These are phyloP conservation scores for Malbranchea cinnamomea DNA, from an alignment of 2,329 filamentous ascomycete genomes.

Conservation along the genomic window DNA sequence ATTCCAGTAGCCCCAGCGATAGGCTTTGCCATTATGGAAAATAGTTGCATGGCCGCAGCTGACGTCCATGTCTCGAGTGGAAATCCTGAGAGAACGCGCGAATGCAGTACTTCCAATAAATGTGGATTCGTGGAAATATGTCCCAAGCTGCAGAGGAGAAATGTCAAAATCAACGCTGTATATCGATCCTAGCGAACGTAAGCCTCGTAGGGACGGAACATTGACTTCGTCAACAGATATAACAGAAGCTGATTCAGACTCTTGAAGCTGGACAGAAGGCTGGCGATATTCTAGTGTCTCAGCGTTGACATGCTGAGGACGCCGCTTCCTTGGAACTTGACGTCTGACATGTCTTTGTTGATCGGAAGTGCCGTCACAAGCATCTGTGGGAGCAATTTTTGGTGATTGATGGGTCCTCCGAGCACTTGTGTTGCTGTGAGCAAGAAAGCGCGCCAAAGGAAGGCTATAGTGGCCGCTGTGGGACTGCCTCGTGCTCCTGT, in stretches of 20 bases:
- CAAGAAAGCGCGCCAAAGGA: constrained; percentile 24
- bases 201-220: constrained; percentile 18
- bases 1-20: constrained; percentile 40
- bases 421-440: too few species aligned
- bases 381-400: too few species aligned
- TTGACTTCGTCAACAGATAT: constrained; percentile 2
- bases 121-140: constrained; percentile 41
- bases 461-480: constrained; percentile 12
- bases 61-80: constrained; percentile 29
- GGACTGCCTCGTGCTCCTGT: constrained; percentile 11
- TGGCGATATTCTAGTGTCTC: constrained; percentile 33
- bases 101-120: constrained; percentile 45
- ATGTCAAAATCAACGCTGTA: constrained; percentile 42
- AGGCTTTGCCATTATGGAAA: constrained; percentile 17
- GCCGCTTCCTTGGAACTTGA: constrained; percentile 20
- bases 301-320: constrained; percentile 32
- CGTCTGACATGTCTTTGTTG: too few species aligned
- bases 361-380: too few species aligned
- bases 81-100: constrained; percentile 27
- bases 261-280: constrained; percentile 18
- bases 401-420: too few species aligned
- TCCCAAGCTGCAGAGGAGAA: constrained; percentile 33
- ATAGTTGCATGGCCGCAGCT: constrained; percentile 26
- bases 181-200: constrained; percentile 33
- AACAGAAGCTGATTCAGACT: constrained; percentile 8